Conservation (phyloP, 2,329 filamentous ascomycete genomes). For the Coniella vitis region DNA sequence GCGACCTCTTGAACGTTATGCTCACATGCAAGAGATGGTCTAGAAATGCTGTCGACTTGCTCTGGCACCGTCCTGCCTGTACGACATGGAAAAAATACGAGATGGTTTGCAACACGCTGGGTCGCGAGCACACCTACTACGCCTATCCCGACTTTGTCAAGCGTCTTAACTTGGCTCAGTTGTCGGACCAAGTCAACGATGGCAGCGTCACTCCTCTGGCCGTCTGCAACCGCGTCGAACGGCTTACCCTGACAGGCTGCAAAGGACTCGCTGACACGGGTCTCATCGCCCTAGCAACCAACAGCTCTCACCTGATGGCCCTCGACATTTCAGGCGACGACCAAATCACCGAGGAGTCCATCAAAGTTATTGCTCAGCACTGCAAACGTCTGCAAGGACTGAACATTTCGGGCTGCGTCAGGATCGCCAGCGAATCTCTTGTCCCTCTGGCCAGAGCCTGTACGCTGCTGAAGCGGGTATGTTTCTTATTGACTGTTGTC, state of each 20-base stretch:
- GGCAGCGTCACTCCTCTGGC: constrained; percentile 78
- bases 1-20: constrained; percentile 82
- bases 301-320: constrained; percentile 75
- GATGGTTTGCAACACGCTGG: constrained; percentile 73
- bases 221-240: constrained; percentile 84
- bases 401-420: constrained; percentile 82
- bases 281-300: constrained; percentile 69
- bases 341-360: constrained; percentile 77
- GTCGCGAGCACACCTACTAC: constrained; percentile 70
- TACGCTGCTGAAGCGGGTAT: constrained; percentile 76
- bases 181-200: constrained; percentile 73
- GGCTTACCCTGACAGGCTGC: constrained; percentile 88
- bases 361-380: constrained; percentile 70
- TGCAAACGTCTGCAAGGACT: constrained; percentile 83
- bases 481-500: constrained; percentile 23
- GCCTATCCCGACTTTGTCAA: constrained; percentile 86
- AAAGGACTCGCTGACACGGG: constrained; percentile 76
- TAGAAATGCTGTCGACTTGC: constrained; percentile 79
- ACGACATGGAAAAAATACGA: constrained; percentile 77
- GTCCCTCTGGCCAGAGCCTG: constrained; percentile 74
- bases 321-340: constrained; percentile 81
- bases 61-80: constrained; percentile 93
- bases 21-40: constrained; percentile 93
- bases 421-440: constrained; percentile 81
- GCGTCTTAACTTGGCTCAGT: constrained; percentile 77